Base-by-base conservation (phyloP, 2,329 filamentous ascomycete genomes). In the Xylaria arbuscula region DNA sequence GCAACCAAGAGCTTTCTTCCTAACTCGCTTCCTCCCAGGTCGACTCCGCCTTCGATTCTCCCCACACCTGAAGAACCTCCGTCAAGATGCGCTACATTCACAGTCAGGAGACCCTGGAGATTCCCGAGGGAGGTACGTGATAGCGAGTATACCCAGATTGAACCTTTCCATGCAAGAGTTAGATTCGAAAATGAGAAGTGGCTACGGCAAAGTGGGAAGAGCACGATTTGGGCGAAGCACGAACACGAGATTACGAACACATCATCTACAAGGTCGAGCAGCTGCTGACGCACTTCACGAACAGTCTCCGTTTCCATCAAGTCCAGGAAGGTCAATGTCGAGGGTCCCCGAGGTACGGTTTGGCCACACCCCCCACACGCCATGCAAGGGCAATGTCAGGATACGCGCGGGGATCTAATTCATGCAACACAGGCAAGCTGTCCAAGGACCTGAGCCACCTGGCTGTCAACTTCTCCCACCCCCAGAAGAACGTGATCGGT, bases 21-120 rank as follows among this genome's bases (percentile, higher is more conserved):
- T 72, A 68, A 67, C 66, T 42, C 36, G 28, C 57, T 64, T 45
- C 57, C 45, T 57, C 57, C 15, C 68, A 77, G 76, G 75, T 72
- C 74, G 72, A 73, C 72, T 72, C 72, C 67, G 73, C 68, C 81
- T 83, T 81, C 80, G 80, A 80, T 79, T 67, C 59, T 80, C 80
- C 79, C 81, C 74, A 72, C 74, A 78, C 82, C 76, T 76, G 76
- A 77, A 75, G 73, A 74, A 82, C 81, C 79, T 83, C 83, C 84
- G 86, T 87, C 92, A 98, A 93, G 87, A 98, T 98, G 96, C 97
- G 93, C 89, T 98, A 98, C 93, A 97, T 99, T 88, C 94, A 98
- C 90, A 97, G 93, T 82, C 89, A 95, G 88, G 95, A 99, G 91
- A 88, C 89, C 86, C 89, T 99, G 87, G 89, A 91, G 81, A 93